A percentile compares a stretch with the other conserved stretches of the same genome.
Evolutionary conservation across 1,284 basidiomycete species (phyloP).

Genomic region (Malassezia vespertilionis): DNA sequence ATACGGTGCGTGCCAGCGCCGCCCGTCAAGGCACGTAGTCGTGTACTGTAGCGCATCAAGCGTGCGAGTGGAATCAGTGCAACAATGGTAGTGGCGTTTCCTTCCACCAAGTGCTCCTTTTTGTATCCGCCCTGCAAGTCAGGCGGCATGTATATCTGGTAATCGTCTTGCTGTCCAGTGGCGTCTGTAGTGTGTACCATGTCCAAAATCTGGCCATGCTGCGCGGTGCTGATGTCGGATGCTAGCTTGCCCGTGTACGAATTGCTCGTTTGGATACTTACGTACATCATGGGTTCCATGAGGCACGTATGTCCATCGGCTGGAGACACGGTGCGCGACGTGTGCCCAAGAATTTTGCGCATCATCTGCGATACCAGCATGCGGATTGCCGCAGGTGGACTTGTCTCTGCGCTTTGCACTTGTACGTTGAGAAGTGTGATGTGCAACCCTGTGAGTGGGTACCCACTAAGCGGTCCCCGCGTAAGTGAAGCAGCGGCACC

Average conservation of each 20-base stretch:
- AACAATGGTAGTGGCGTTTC: constrained; percentile 24
- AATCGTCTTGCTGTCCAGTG: constrained; percentile 46
- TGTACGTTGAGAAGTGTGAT: constrained; percentile 22
- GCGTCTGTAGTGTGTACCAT: constrained; percentile 41
- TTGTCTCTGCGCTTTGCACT: constrained; percentile 26
- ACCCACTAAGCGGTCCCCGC: constrained; percentile 36
- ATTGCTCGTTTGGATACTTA: constrained; percentile 26
- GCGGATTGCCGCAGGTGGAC: constrained; percentile 25
- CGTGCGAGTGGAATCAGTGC: constrained; percentile 63
- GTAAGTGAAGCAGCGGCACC: constrained; percentile 30
- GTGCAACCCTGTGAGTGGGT: constrained; percentile 29
- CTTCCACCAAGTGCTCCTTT: constrained; percentile 49
- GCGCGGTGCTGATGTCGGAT: constrained; percentile 35
- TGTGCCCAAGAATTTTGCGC: constrained; percentile 23
- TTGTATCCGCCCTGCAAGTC: constrained; percentile 20
- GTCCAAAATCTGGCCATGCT: constrained; percentile 31
- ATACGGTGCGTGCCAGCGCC: constrained; percentile 72
- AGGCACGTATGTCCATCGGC: constrained; percentile 18
- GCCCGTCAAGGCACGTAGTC: constrained; percentile 66
- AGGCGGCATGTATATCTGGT: constrained; percentile 61
- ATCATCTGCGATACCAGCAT: constrained; percentile 23
- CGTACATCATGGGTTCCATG: constrained; percentile 45
- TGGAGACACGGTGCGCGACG: background rate
- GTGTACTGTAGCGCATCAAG: constrained; percentile 67
- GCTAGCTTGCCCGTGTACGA: constrained; percentile 34